Conservation (phyloP, 257 asterid species). For the Striga asiatica region DNA sequence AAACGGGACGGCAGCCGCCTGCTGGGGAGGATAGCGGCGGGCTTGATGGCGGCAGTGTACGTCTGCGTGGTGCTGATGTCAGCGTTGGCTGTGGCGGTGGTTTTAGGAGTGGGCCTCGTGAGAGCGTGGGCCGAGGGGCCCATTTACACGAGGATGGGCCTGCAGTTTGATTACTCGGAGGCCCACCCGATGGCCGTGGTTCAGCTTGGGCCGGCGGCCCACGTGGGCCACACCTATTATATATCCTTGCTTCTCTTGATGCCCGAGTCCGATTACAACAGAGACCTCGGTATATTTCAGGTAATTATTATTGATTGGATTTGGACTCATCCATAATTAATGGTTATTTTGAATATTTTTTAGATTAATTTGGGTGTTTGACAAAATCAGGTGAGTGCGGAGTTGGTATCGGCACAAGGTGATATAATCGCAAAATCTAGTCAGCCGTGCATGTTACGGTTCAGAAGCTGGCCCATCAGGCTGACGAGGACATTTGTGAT, state of each 20-base stretch:
- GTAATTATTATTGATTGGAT: no score
- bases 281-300: conserved; percentile 78
- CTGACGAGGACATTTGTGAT: conserved; percentile 36
- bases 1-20: conserved; percentile 17
- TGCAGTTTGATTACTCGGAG: conserved; percentile 55
- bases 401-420: conserved; percentile 38
- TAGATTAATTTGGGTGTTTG: no score
- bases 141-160: conserved; percentile 27
- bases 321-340: no score
- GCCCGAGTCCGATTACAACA: conserved; percentile 87
- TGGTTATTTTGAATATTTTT: no score
- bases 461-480: conserved; percentile 67
- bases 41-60: conserved; percentile 60
- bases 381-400: conserved; percentile 60
- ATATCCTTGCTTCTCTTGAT: conserved; percentile 51
- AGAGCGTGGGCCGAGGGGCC: conserved; percentile 63
- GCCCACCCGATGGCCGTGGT: conserved; percentile 52
- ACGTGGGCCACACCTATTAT: conserved; percentile 55
- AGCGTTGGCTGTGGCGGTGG: conserved; percentile 32
- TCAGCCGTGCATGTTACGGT: conserved; percentile 61
- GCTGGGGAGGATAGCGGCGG: conserved; percentile 38
- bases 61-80: conserved; percentile 31
- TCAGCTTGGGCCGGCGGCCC: conserved; percentile 21
- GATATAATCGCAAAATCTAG: conserved; percentile 35
- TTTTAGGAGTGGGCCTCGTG: conserved; percentile 54